Evolutionary conservation across 768 basidiomycete genomes (phyloP).

Genomic region (Multifurca ochricompacta): DNA sequence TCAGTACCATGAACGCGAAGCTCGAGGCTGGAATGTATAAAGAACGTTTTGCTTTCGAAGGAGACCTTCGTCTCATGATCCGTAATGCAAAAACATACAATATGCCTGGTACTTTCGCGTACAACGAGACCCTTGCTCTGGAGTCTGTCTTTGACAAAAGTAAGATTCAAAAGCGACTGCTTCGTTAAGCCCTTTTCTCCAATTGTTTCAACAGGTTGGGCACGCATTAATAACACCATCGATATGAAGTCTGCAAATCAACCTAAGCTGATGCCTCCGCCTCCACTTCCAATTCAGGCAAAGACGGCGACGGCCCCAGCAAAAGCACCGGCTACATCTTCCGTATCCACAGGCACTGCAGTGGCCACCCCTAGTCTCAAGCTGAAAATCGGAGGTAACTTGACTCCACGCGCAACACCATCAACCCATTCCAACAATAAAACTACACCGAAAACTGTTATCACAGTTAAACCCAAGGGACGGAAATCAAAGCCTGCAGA

Average conservation of each 20-base stretch:
- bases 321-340: constrained; percentile 1
- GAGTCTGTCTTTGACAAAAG: constrained; percentile 83
- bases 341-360: constrained; percentile 21
- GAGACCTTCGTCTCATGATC: constrained; percentile 85
- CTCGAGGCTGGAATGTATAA: constrained; percentile 81
- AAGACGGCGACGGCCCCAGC: neutral
- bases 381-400: constrained; percentile 27
- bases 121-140: constrained; percentile 65
- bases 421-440: constrained; percentile 20
- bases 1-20: constrained; percentile 82
- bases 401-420: constrained; percentile 14
- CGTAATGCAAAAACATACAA: constrained; percentile 86
- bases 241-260: constrained; percentile 46
- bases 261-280: constrained; percentile 18
- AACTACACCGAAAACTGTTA: neutral
- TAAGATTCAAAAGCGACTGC: constrained; percentile 31
- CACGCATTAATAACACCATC: constrained; percentile 75
- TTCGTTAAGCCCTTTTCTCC: constrained; percentile 1
- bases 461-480: constrained; percentile 25
- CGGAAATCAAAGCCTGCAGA: constrained; percentile 40
- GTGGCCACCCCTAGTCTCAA: constrained; percentile 29
- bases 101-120: constrained; percentile 55
- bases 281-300: constrained; percentile 17
- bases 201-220: constrained; percentile 57
- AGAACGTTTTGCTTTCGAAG: constrained; percentile 73